Base-by-base conservation (phyloP, 805 yeast species). In the Starmerella scarabaei region DNA sequence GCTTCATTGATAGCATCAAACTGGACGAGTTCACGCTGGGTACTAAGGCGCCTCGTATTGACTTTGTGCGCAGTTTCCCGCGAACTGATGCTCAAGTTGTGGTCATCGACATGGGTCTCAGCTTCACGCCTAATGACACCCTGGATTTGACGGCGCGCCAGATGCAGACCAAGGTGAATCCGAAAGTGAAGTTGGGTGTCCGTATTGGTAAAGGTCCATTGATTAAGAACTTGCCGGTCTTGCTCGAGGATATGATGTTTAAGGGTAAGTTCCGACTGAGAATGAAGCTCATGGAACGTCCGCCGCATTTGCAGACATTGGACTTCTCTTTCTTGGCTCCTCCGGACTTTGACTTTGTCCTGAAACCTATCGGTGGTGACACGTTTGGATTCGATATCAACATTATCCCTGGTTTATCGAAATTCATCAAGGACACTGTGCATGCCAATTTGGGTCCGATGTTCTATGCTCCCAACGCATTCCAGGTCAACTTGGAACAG, bases 81-180 rank as follows among this genome's bases (percentile, higher is more conserved):
- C 82, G 88, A 47, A 88, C 96, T n/a, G 77, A 75, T 23, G 80
- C 80, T 46, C 95, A 88, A 55, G 79, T 91, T 38, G 93, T 88
- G 9, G 95, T 93, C 38, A 91, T 91, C 95, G 98, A 91, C 61
- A 88, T 96, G 96, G 80, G 77, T 31, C 72, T 80, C 33, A 81
- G 95, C 1, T 83, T 86, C 65, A 80, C 83, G 21, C 98, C 99
- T n/a, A 84, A 83, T 60, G 80, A 85, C 30, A 61, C 74, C 36
- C 79, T 80, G 31, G 99, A 91, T 59, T 65, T 84, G 51, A 83
- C 84, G 40, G 75, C 77, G 21, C 82, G 88, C 54, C 96, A 91
- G 60, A 59, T 80, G 60, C 82, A 78, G 56, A 83, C 77, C 58
- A 76, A 75, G 50, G 86, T 85, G 32, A 85, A 86, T 60, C 93